Evolutionary conservation across 2,329 filamentous ascomycete genomes (phyloP).

Genomic region (Paracamarosporium sp.): DNA sequence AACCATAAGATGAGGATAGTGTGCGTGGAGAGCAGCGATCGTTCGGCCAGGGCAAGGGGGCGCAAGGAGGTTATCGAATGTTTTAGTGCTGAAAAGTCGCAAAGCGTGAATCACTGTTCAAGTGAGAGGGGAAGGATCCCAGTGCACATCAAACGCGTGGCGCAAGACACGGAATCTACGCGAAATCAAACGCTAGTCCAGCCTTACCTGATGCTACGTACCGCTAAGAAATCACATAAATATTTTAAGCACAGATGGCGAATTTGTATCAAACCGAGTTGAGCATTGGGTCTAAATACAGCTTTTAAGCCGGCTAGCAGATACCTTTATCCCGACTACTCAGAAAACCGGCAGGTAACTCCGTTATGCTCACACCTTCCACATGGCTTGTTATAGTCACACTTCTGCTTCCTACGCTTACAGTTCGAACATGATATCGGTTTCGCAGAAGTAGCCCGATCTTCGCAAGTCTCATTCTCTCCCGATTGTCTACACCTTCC

Average conservation of each 20-base stretch:
- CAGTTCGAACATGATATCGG: not conserved
- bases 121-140: no score
- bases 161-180: conserved; percentile 1
- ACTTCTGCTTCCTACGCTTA: not conserved
- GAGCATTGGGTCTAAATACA: not conserved
- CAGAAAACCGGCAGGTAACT: not conserved
- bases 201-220: not conserved
- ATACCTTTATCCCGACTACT: not conserved
- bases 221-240: no score
- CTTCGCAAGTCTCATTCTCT: not conserved
- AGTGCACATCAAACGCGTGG: no score
- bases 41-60: not conserved
- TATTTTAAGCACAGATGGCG: no score
- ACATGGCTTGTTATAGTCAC: not conserved
- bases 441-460: not conserved
- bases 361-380: not conserved
- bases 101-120: no score
- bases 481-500: not conserved
- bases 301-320: not conserved
- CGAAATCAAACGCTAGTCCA: conserved; percentile 9
- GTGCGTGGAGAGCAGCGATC: not conserved
- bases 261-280: no score
- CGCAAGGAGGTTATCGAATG: not conserved
- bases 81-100: no score
- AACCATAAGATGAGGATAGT: not conserved